These are phyloP conservation scores for Phytopythium kandeliae DNA, from an alignment of 352 stramenopile genomes.

Conservation along the genomic window DNA sequence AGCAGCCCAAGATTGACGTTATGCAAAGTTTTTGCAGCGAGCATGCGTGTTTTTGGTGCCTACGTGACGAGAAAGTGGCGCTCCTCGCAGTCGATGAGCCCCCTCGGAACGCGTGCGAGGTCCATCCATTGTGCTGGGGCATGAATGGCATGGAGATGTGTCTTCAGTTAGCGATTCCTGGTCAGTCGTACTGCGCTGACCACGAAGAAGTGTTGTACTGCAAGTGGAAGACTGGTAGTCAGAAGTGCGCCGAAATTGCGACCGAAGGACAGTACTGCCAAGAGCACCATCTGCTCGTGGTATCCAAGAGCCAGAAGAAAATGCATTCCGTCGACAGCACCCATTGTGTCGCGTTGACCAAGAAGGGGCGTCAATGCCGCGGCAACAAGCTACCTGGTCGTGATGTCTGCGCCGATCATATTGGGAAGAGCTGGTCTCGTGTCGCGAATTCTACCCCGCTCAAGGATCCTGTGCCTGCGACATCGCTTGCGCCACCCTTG, in stretches of 20 bases:
- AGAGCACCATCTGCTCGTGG: conserved; percentile 12
- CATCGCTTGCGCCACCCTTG: not conserved
- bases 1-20: conserved; percentile 20
- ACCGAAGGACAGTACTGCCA: conserved; percentile 28
- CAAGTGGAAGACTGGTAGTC: conserved; percentile 18
- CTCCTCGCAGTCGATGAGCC: conserved; percentile 26
- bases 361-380: conserved; percentile 44
- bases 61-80: conserved; percentile 13
- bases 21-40: conserved; percentile 35
- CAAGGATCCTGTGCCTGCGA: not conserved
- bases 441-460: not conserved
- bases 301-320: not conserved
- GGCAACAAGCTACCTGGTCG: conserved; percentile 14
- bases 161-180: conserved; percentile 20
- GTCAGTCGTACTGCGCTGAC: conserved; percentile 38
- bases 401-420: conserved; percentile 39
- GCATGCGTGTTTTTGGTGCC: conserved; percentile 60
- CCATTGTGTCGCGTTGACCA: conserved; percentile 29
- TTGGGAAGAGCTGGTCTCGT: not conserved
- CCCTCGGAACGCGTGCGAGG: conserved; percentile 46
- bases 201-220: conserved; percentile 23
- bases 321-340: not conserved
- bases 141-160: conserved; percentile 24
- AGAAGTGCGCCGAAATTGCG: conserved; percentile 23
- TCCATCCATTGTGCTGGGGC: conserved; percentile 48